Evolutionary conservation across 2,329 filamentous ascomycete genomes (phyloP), one percentile per base, ranked within the genome.

Genomic region (Trichoderma gracile): DNA sequence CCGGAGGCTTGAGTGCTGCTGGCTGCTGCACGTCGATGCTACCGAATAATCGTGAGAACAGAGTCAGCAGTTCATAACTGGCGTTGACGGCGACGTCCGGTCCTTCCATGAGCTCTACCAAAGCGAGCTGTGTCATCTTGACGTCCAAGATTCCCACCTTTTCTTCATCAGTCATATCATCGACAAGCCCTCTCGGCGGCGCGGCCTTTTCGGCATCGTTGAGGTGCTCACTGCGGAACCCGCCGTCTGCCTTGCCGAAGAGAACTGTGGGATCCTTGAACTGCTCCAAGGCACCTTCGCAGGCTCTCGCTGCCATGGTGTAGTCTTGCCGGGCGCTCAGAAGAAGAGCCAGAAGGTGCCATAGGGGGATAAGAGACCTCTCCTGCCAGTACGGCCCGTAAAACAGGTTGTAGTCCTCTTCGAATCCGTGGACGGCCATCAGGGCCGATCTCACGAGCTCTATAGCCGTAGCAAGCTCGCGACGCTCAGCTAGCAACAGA

Each of bases 81-180:
- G 90, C 89, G 73, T 97, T 97, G 57, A 98, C 91, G 19, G 95
- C 94, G 64, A 89, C 86, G 65, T 92, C 89, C 0, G 93, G 87
- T 1, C 93, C 93, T 73, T 97, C 93, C 3, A 92, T 79, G 17
- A 95, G 79, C 76, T 98, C 94, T 3, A 95, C 77, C 21, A 99
- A 83, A 4, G 90, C 85, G 66, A 99, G 81, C 72, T 98, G 93
- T 12, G 94, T 97, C 86, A 98, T 96, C 76, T 96, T 96, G 67
- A 97, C 88, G 75, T 98, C 91, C n/a, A 99, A 78, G 47, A 99
- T 89, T 55, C 86, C 86, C 75, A 93, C 91, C 73, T 93, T 96
- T 73, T 98, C 93, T 27, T 87, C 86, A 65, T 88, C 86, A 67
- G 92, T 89, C 87, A 97, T 91, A 50, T 91, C 87, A 68, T 94